Conservation (phyloP, 2,329 filamentous ascomycete species). For the Scedosporium boydii region DNA sequence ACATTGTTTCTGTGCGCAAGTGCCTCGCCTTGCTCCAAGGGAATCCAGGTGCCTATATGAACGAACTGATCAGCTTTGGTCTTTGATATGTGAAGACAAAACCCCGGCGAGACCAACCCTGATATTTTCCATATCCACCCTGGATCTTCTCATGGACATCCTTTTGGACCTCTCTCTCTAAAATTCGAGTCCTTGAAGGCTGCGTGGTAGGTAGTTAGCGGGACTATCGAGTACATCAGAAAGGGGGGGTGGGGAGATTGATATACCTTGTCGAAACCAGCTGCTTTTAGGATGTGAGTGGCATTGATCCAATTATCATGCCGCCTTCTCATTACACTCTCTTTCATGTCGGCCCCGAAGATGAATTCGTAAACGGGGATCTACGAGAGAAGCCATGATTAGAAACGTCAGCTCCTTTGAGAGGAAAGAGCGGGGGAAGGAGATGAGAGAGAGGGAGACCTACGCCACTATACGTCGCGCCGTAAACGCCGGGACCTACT, state of each 20-base stretch:
- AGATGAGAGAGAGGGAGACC: slow-evolving; percentile 20
- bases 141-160: slow-evolving; percentile 96
- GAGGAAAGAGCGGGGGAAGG: no score
- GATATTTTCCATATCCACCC: slow-evolving; percentile 96
- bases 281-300: slow-evolving; percentile 96
- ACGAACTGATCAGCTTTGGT: neutral
- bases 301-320: slow-evolving; percentile 98
- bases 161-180: slow-evolving; percentile 95
- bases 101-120: slow-evolving; percentile 47
- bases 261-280: slow-evolving; percentile 74
- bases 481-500: slow-evolving; percentile 46
- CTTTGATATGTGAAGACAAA: neutral
- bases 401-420: neutral
- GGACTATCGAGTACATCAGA: neutral
- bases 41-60: slow-evolving; percentile 80
- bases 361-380: slow-evolving; percentile 94
- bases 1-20: slow-evolving; percentile 84
- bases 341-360: slow-evolving; percentile 64
- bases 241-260: no score
- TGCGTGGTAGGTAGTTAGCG: neutral
- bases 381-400: slow-evolving; percentile 32
- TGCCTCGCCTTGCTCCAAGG: slow-evolving; percentile 67
- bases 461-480: slow-evolving; percentile 61
- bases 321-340: slow-evolving; percentile 92
- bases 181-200: slow-evolving; percentile 83